phyloP scores from a whole-genome alignment of 2,329 filamentous ascomycete species.

The Trichoderma gracile region DNA sequence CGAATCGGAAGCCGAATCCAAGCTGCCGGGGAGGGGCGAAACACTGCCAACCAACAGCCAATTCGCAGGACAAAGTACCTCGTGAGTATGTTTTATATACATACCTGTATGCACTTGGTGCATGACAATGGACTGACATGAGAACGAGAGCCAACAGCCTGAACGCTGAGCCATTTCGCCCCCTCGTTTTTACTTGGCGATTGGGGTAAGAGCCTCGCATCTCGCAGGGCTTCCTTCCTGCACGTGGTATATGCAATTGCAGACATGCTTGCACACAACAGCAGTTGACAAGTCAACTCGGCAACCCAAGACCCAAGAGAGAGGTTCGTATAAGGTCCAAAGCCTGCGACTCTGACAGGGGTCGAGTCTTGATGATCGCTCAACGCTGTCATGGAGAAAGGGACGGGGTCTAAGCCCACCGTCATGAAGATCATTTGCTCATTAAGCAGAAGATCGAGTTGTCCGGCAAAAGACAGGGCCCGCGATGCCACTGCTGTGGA shows the following conservation, averaged over 20 bases:
- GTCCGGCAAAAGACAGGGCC: slow-evolving; percentile 1
- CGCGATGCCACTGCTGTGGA: slow-evolving; percentile 3
- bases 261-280: no score
- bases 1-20: not conserved
- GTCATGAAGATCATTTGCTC: slow-evolving; percentile 1
- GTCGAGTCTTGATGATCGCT: not conserved
- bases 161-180: no score
- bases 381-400: not conserved
- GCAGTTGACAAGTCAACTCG: not conserved
- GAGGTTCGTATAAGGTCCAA: not conserved
- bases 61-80: no score
- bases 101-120: not conserved
- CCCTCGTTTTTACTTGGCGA: no score
- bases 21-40: not conserved
- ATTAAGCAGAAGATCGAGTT: not conserved
- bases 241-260: no score
- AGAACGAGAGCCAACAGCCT: no score
- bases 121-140: no score
- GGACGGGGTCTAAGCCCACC: not conserved
- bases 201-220: no score
- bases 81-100: no score
- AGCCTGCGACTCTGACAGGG: not conserved
- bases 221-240: no score
- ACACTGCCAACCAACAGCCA: not conserved
- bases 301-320: not conserved